Conservation (phyloP, 805 yeast species). For the Tetrapisispora taiwanensis region DNA sequence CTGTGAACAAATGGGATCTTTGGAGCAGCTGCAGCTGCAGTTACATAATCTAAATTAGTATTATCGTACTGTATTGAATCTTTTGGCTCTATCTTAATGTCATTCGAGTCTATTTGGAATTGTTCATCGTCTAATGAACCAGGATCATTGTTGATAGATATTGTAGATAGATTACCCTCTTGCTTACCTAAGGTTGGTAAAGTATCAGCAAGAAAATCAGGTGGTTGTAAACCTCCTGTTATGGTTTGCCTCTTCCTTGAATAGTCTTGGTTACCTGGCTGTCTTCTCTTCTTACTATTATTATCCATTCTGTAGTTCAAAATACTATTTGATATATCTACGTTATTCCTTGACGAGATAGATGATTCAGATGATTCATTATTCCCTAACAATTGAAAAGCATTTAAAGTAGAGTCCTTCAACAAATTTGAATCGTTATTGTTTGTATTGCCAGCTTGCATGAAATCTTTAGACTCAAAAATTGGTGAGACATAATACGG, state of each 20-base stretch:
- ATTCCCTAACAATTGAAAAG: not conserved
- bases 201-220: not conserved
- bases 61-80: not conserved
- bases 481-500: conserved; percentile 1
- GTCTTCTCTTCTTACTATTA: not conserved
- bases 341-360: not conserved
- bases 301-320: not conserved
- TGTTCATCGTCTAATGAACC: not conserved
- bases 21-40: conserved; percentile 2
- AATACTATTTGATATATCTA: not conserved
- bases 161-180: not conserved
- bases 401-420: no score
- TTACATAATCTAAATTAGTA: not conserved
- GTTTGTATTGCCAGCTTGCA: not conserved
- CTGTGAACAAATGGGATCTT: not conserved
- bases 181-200: not conserved
- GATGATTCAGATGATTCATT: not conserved
- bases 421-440: not conserved
- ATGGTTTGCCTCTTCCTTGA: not conserved
- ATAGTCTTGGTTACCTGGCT: not conserved
- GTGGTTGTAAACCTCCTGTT: not conserved
- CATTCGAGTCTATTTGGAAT: not conserved
- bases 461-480: not conserved
- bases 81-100: not conserved
- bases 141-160: not conserved